phyloP scores from a whole-genome alignment of 768 basidiomycete genomes.

The Cytidiella melzeri region DNA sequence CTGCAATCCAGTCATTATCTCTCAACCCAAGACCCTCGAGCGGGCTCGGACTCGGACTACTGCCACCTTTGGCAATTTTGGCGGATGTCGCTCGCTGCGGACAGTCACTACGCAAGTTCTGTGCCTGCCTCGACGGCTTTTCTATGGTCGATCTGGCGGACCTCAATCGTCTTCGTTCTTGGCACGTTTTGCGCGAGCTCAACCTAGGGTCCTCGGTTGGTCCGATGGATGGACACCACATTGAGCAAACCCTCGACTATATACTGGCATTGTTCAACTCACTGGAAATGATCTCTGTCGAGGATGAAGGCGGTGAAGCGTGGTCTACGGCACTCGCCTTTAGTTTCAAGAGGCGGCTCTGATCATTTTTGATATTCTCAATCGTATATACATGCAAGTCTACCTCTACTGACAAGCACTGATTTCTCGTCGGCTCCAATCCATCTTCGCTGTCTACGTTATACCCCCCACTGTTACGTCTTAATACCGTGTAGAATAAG shows the following conservation, averaged over 20 bases:
- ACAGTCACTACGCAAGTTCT: constrained; percentile 3
- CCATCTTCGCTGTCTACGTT: too few relatives aligned
- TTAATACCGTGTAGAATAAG: too few relatives aligned
- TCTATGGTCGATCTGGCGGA: background rate
- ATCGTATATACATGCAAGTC: too few relatives aligned
- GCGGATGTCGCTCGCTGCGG: constrained; percentile 2
- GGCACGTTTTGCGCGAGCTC: background rate
- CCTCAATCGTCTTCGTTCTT: background rate
- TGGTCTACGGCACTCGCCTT: background rate
- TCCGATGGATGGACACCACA: background rate
- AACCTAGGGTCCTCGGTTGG: constrained; percentile 7
- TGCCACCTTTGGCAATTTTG: constrained; percentile 3
- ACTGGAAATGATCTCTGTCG: background rate
- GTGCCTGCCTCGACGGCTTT: constrained; percentile 1
- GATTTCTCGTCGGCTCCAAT: too few relatives aligned
- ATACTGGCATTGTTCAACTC: constrained; percentile 1
- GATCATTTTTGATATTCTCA: too few relatives aligned
- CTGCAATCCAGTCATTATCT: constrained; percentile 1
- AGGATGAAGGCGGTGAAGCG: background rate
- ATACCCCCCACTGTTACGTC: too few relatives aligned
- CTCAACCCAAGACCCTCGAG: constrained; percentile 8
- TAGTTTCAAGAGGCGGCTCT: background rate
- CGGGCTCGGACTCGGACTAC: background rate
- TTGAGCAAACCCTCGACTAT: background rate
- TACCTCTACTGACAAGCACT: too few relatives aligned